These are phyloP conservation scores for Sanghuangporus sanghuang DNA, from an alignment of 1,284 basidiomycete genomes.

Conservation along the genomic window DNA sequence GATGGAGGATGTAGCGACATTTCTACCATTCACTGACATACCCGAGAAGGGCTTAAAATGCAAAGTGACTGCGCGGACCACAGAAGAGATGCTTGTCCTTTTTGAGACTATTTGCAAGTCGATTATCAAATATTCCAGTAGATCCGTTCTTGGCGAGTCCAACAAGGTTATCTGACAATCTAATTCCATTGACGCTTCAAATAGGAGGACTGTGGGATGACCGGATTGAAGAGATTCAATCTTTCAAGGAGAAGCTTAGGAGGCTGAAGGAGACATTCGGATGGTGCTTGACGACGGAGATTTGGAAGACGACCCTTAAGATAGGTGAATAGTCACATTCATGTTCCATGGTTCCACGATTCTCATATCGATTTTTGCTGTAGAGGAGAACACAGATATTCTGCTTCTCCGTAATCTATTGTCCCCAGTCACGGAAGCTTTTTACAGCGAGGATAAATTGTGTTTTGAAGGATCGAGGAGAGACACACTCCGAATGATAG, in stretches of 20 bases:
- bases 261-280: not conserved
- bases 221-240: not conserved
- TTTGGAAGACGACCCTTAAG: not conserved
- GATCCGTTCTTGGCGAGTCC: no score
- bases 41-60: not conserved
- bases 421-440: not conserved
- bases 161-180: no score
- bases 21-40: not conserved
- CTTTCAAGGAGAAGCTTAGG: not conserved
- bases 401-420: not conserved
- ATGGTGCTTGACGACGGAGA: not conserved
- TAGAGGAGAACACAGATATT: not conserved
- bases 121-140: not conserved
- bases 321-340: not conserved
- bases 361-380: not conserved
- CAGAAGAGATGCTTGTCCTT: not conserved
- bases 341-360: not conserved
- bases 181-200: no score
- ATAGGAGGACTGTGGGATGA: not conserved
- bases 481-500: not conserved
- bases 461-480: conserved; percentile 6
- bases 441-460: not conserved
- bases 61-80: not conserved
- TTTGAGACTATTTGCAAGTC: not conserved
- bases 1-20: not conserved